These are phyloP conservation scores for Phytopythium boreale DNA, from an alignment of 352 stramenopile species.

Conservation along the genomic window DNA sequence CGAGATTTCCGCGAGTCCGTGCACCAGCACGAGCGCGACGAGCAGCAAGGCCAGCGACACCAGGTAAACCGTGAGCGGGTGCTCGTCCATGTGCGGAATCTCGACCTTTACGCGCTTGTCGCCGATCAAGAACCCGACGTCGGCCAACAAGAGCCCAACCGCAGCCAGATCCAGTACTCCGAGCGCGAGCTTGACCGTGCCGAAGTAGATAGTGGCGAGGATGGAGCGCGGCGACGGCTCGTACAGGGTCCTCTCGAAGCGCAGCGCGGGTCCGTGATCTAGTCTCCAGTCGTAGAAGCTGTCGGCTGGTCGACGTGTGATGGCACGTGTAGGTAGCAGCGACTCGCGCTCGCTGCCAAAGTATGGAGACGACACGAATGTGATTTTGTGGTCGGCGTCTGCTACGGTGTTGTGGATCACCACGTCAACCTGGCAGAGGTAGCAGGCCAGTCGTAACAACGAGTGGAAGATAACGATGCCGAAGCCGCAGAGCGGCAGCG, in stretches of 20 bases:
- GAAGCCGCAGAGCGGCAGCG: conserved; percentile 56
- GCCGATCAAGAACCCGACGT: conserved; percentile 30
- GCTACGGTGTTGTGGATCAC: conserved; percentile 52
- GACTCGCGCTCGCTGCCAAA: conserved; percentile 16
- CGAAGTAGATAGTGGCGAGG: conserved; percentile 47
- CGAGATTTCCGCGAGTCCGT: conserved; percentile 35
- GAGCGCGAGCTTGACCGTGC: conserved; percentile 39
- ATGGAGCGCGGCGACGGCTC: conserved; percentile 31
- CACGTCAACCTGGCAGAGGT: conserved; percentile 35
- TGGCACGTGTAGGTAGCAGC: conserved; percentile 34
- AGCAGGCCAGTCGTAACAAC: conserved; percentile 38
- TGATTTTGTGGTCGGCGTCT: conserved; percentile 24
- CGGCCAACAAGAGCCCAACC: conserved; percentile 23
- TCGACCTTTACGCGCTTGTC: conserved; percentile 21
- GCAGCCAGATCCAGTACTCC: conserved; percentile 27
- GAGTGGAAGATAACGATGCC: conserved; percentile 43
- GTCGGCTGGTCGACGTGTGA: neutral
- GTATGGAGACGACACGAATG: conserved; percentile 14
- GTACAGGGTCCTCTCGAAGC: conserved; percentile 38
- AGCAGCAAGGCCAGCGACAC: conserved; percentile 27
- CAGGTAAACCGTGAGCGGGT: conserved; percentile 29
- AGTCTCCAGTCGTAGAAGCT: conserved; percentile 16
- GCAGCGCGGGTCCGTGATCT: conserved; percentile 17
- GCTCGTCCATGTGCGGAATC: conserved; percentile 12
- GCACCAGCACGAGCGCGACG: conserved; percentile 30